phyloP scores from a whole-genome alignment of 1,284 basidiomycete genomes.

The Anthracocystis panici-leucophaei region DNA sequence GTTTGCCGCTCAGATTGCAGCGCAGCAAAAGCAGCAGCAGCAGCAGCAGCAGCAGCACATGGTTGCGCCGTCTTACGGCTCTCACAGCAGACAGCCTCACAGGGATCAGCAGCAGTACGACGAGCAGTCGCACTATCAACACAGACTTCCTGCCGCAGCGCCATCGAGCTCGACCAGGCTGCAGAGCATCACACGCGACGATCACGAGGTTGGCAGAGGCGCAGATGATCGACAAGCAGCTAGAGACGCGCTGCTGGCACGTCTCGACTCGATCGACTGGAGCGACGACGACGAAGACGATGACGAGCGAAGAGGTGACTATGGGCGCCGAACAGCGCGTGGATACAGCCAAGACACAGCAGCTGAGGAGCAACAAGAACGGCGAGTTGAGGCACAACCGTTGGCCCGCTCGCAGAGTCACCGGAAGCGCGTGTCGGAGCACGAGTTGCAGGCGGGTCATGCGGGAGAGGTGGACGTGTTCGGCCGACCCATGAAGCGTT shows the following conservation, averaged over 20 bases:
- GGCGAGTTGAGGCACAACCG: not conserved
- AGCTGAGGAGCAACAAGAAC: constrained; percentile 12
- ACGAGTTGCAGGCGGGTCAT: constrained; percentile 30
- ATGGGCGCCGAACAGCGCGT: constrained; percentile 9
- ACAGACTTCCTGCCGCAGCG: not conserved
- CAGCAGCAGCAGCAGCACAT: constrained; percentile 1
- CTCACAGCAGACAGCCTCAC: not conserved
- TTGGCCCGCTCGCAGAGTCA: constrained; percentile 20
- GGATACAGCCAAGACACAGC: constrained; percentile 10
- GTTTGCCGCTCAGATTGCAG: constrained; percentile 40
- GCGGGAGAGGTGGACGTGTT: constrained; percentile 22
- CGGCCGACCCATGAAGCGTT: constrained; percentile 34
- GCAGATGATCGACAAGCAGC: constrained; percentile 14
- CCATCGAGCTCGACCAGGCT: constrained; percentile 20
- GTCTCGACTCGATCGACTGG: constrained; percentile 50
- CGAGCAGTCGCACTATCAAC: not conserved
- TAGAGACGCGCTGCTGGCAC: constrained; percentile 38
- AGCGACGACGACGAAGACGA: constrained; percentile 52
- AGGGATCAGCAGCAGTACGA: too few relatives aligned
- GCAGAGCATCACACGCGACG: constrained; percentile 14
- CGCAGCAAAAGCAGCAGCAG: constrained; percentile 10
- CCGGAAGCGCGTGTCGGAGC: constrained; percentile 20
- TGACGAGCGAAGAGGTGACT: not conserved
- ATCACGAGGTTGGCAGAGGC: not conserved
- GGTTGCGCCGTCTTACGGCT: not conserved